Conservation (phyloP, 495 filamentous ascomycete genomes). For the Neurospora sp. region DNA sequence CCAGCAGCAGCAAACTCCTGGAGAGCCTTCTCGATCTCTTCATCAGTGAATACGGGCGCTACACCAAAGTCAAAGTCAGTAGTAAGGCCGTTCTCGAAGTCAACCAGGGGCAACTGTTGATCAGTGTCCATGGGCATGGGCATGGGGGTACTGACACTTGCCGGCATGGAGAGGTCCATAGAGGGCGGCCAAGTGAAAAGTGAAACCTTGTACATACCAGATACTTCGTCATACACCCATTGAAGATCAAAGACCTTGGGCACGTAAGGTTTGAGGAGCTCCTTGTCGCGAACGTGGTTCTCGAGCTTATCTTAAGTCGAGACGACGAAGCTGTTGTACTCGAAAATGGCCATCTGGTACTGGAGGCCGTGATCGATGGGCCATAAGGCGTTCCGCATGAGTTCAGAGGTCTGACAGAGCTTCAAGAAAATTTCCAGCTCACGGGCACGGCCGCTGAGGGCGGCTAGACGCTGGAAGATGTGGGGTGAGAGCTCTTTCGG, state of each 20-base stretch:
- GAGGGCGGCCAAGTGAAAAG: neutral
- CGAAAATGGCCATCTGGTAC: neutral
- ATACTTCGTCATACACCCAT: neutral
- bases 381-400: neutral
- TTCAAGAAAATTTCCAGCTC: neutral
- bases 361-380: neutral
- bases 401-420: neutral
- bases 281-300: neutral
- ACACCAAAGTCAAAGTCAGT: neutral
- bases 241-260: neutral
- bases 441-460: neutral
- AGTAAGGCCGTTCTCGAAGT: neutral
- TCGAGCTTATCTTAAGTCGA: neutral
- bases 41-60: neutral
- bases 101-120: neutral
- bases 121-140: neutral
- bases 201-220: neutral
- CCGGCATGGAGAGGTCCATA: neutral
- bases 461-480: neutral
- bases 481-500: neutral
- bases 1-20: neutral
- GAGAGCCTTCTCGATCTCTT: neutral
- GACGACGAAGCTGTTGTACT: neutral
- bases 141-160: neutral
- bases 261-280: neutral